phyloP scores from a whole-genome alignment of 2,329 filamentous ascomycete genomes.

The Purpureocillium takamizusanense region DNA sequence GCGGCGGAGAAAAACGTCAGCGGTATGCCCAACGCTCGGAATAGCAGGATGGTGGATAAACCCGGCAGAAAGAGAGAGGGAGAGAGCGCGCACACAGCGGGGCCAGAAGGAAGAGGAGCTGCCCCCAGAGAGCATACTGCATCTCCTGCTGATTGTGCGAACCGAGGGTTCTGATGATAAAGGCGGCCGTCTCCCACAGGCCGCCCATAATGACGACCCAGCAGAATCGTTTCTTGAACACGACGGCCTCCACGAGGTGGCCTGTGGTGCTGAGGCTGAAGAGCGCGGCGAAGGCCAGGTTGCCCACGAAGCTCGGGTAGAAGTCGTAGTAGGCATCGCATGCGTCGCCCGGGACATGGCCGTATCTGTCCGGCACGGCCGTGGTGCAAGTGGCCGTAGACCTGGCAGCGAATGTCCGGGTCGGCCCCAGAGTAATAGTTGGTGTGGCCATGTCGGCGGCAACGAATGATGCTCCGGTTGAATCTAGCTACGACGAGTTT shows the following conservation, averaged over 20 bases:
- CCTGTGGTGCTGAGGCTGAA: constrained; percentile 18
- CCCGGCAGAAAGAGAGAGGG: too few relatives aligned
- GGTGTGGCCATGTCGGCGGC: background rate
- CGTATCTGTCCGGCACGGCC: constrained; percentile 21
- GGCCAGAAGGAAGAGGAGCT: constrained; percentile 29
- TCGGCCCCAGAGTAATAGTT: background rate
- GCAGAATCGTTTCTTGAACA: constrained; percentile 23
- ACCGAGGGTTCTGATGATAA: constrained; percentile 24
- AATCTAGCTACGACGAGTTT: too few relatives aligned
- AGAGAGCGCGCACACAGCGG: constrained; percentile 31
- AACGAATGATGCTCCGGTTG: background rate
- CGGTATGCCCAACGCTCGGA: too few relatives aligned
- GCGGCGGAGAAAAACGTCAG: too few relatives aligned
- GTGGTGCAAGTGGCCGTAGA: constrained; percentile 14
- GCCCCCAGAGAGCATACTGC: constrained; percentile 19
- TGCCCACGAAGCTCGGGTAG: constrained; percentile 22
- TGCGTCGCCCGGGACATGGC: constrained; percentile 18
- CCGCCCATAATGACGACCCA: constrained; percentile 32
- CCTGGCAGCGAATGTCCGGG: too few relatives aligned
- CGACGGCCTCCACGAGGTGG: constrained; percentile 18
- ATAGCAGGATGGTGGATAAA: too few relatives aligned
- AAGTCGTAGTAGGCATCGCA: constrained; percentile 24
- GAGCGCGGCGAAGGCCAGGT: constrained; percentile 20
- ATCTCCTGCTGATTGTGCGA: constrained; percentile 27
- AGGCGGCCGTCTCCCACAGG: constrained; percentile 28